Evolutionary conservation across 108 stramenopile genomes (phyloP).

Genomic region (Pseudonitzschia multistriata): DNA sequence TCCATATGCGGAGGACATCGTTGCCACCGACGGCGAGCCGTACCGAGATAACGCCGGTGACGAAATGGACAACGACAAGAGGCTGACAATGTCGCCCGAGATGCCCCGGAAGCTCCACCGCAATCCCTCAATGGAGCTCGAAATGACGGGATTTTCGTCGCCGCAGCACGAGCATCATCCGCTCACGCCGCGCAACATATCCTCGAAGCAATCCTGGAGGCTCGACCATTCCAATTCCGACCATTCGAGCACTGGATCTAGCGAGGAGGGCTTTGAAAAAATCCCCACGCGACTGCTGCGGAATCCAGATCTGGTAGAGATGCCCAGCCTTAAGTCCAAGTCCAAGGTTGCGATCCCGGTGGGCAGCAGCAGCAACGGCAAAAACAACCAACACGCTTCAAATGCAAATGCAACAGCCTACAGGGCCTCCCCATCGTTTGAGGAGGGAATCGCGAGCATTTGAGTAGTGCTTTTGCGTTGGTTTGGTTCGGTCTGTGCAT

Average conservation of each 20-base stretch:
- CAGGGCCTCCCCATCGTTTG: conserved; percentile 7
- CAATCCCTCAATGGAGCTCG: background rate
- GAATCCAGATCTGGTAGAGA: conserved; percentile 57
- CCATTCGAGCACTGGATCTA: background rate
- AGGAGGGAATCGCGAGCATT: background rate
- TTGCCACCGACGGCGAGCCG: conserved; percentile 2
- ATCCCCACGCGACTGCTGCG: conserved; percentile 39
- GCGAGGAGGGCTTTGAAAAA: background rate
- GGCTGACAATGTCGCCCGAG: background rate
- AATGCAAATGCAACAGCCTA: no score
- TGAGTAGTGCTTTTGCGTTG: background rate
- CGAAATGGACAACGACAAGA: background rate
- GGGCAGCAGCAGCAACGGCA: conserved; percentile 17
- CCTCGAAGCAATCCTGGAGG: background rate
- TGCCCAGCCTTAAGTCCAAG: conserved; percentile 43
- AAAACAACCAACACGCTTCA: no score
- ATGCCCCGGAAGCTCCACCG: background rate
- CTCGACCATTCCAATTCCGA: no score
- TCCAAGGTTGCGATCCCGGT: conserved; percentile 59
- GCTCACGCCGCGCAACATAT: conserved; percentile 22
- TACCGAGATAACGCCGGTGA: conserved; percentile 3
- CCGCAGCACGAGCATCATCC: conserved; percentile 45
- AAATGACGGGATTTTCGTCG: conserved; percentile 1
- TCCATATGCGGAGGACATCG: background rate
- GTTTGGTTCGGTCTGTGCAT: no score